phyloP scores from a whole-genome alignment of 164 flowering plant genomes.

The Stephania yunnanensis region DNA sequence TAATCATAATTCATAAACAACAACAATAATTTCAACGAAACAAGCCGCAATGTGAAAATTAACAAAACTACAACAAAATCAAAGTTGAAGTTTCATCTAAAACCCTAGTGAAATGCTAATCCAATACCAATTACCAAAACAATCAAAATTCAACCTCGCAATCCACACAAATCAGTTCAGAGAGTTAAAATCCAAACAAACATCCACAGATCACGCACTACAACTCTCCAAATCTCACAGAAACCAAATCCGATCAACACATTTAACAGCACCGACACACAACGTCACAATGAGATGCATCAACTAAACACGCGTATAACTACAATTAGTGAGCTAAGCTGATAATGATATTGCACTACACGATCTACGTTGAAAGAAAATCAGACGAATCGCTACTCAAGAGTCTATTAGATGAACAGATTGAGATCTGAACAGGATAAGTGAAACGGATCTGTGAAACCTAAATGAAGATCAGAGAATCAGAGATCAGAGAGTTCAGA shows the following conservation, averaged over 20 bases:
- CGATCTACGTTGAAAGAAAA: too few relatives aligned
- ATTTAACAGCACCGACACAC: not conserved
- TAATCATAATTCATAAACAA: not conserved
- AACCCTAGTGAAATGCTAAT: not conserved
- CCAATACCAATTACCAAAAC: too few relatives aligned
- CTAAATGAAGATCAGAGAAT: too few relatives aligned
- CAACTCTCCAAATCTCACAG: not conserved
- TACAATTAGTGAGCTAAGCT: too few relatives aligned
- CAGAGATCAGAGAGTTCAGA: too few relatives aligned
- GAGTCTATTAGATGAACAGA: too few relatives aligned
- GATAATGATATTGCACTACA: too few relatives aligned
- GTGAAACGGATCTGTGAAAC: too few relatives aligned
- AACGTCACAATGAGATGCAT: not conserved
- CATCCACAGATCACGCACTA: not conserved
- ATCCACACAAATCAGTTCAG: not conserved
- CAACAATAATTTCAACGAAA: not conserved
- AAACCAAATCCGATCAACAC: not conserved
- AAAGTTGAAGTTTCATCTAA: not conserved
- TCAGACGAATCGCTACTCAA: too few relatives aligned
- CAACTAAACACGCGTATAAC: not conserved
- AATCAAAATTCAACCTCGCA: not conserved
- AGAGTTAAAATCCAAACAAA: not conserved
- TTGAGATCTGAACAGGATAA: too few relatives aligned
- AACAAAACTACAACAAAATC: not conserved
- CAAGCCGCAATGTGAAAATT: not conserved